Percentiles rank a stretch among this genome's conserved stretches.
phyloP scores from a whole-genome alignment of 2,329 filamentous ascomycete genomes.

The Aspergillus pseudoviridinutans region DNA sequence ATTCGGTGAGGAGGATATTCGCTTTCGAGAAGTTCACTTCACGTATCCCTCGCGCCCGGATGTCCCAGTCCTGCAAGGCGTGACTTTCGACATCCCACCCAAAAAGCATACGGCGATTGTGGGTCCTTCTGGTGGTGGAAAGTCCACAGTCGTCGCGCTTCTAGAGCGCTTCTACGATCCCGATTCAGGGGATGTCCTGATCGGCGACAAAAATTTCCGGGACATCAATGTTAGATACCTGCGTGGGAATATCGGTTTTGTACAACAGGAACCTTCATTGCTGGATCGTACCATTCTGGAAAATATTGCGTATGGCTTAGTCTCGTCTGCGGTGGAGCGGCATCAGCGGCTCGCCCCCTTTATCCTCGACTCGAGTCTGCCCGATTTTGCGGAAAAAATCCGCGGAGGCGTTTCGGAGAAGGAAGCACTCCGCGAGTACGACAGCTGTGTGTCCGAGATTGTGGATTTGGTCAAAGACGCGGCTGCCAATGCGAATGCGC shows the following conservation, averaged over 20 bases:
- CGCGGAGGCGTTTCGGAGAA: constrained; percentile 20
- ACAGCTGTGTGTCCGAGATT: constrained; percentile 24
- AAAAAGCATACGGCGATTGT: constrained; percentile 43
- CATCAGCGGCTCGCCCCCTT: constrained; percentile 23
- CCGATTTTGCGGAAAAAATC: constrained; percentile 22
- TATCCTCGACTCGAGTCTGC: constrained; percentile 23
- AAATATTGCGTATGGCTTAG: constrained; percentile 51
- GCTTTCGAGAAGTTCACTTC: constrained; percentile 34
- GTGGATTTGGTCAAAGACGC: constrained; percentile 26
- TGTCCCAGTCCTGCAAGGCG: constrained; percentile 29
- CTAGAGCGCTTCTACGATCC: constrained; percentile 38
- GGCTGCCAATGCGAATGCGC: constrained; percentile 24
- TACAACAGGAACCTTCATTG: constrained; percentile 51
- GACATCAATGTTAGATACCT: constrained; percentile 34
- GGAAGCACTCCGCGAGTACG: constrained; percentile 19
- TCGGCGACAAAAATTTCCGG: constrained; percentile 27
- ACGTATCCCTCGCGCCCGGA: constrained; percentile 36
- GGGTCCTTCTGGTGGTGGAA: constrained; percentile 51
- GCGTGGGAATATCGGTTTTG: constrained; percentile 36
- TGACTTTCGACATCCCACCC: constrained; percentile 30
- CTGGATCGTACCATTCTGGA: constrained; percentile 51
- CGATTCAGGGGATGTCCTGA: constrained; percentile 23
- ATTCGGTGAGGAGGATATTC: constrained; percentile 23
- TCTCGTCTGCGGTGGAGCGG: constrained; percentile 28
- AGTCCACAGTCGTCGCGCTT: constrained; percentile 45